Evolutionary conservation across 495 filamentous ascomycete genomes (phyloP), one percentile per base, ranked within the genome.

Genomic region (Penicillium cataractarum): DNA sequence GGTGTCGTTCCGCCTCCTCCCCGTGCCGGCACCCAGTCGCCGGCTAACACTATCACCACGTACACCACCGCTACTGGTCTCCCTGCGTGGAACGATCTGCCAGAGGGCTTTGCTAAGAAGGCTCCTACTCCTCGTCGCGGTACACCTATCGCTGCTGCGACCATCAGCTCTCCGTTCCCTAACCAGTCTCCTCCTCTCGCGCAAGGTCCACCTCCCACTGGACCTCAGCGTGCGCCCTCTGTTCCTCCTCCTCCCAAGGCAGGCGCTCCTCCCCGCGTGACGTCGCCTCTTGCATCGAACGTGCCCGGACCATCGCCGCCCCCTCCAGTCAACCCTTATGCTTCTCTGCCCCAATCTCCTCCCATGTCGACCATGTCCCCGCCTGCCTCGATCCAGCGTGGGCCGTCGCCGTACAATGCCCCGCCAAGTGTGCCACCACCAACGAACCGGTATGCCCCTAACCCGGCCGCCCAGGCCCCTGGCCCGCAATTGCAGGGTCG

Each of bases 51-150:
- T 21, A 63, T 80, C 32, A 75, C 76, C 15, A 89, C 91, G 13
- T 92, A 92, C 55, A 83, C 90, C 19, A 90, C 86, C 60, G 83
- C 84, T 62, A 86, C 85, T 60, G 87, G 90, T 60, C 84, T 86
- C 44, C 85, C 86, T 35, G 89, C 89, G 56, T 99, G 95, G 95
- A 99, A 99, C 66, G 95, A 99, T 76, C 87, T 94, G 58, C 95
- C 95, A 0, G 87, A 96, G 65, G 91, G 74, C 58, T 84, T 97
- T 29, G 83, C 86, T 31, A 96, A 93, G 31, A 54, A 52, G 71
- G 80, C 89, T 42, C 85, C 89, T 27, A 79, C 83, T 12, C 83
- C 88, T 12, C 85, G 92, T 58, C 83, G 88, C 67, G 82, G 80
- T 39, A 96, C 93, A 12, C 92, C 93, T 31, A 86, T 83, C 40